Evolutionary conservation across 805 yeast genomes (phyloP), one percentile per base, ranked within the genome.

Genomic region (Pichia kluyveri): DNA sequence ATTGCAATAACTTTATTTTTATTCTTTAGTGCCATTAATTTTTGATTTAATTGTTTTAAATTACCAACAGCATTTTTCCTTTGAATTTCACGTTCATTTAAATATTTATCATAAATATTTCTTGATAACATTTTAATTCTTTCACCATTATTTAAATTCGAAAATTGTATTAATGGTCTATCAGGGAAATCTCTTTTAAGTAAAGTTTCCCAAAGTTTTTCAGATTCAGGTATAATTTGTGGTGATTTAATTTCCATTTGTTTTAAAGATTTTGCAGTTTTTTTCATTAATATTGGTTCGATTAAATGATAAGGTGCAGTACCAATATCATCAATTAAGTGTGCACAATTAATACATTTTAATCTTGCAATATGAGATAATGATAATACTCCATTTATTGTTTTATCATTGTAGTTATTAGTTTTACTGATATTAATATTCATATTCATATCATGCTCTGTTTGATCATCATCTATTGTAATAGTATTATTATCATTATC

Each of bases 151-250:
- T 53, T 11, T 18, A 14, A 51, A 15, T 54, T 44, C 17, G 42
- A 43, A 27, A 45, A 31, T 40, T 48, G 54, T 11, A 50, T 55
- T 3, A 48, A 17, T 15, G 79, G 77, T 36, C 79, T 57, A 43
- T 69, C 70, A 3, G 74, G 68, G 51, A 77, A 77, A 55, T 76
- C 82, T 47, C 71, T 67, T 38, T 62, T 61, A 1, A 77, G 60
- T 23, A 77, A 58, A n/a, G 50, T 47, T 38, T 56, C 58, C 82
- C 82, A 77, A 34, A 77, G 52, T 7, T 61, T 63, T 51, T 76
- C 80, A 4, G 74, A 62, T 40, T 66, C 59, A 1, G 71, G 68
- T 8, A 58, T 58, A 1, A 77, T 54, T 26, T 66, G 74, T 5
- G 76, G 74, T 40, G 77, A 72, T 42, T 55, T 60, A 1, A 48